Evolutionary conservation across 805 yeast genomes (phyloP), one percentile per base, ranked within the genome.

Genomic region (Metschnikowia aberdeeniae): DNA sequence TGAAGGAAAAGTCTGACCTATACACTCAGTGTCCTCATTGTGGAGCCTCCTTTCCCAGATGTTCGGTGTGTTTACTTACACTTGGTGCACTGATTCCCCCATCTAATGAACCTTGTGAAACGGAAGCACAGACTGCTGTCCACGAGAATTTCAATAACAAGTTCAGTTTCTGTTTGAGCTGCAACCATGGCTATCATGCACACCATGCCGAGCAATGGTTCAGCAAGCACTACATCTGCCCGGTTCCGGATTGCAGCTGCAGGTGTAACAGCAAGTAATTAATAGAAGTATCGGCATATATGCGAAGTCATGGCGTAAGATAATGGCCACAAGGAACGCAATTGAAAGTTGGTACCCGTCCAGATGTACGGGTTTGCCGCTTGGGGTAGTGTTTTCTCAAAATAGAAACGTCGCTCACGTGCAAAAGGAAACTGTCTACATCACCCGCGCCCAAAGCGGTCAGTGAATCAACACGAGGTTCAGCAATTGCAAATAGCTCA

Each of bases 151-250:
- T 54, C 40, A 48, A 49, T 40, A 51, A 85, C 51, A 89, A 96
- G 96, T 89, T 92, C 54, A 87, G 93, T 54, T 89, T 89, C 65
- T 92, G 99, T 58, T 66, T 92, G 52, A 79, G 83, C 29, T 92
- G 99, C 61, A 88, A 86, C 59, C 99, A 92, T 57, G 96, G 97
- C 1, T 83, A 83, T 79, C 99, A 92, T 66, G 89, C 96, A 0
- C 89, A 86, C 4, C 99, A 92, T 62, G 97, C 97, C 0, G 89
- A 87, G 51, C 95, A 90, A 57, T 92, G 99, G 99, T 92, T 92
- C 62, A 77, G 84, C 22, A 84, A 82, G 61, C 96, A 90, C 57
- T 79, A 78, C 45, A 79, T 86, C 1, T 92, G 99, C 58, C 97
- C 99, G 0, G 96, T 92, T 3, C 97, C 97, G 0, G 95, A 89